Evolutionary conservation across 2,329 filamentous ascomycete species (phyloP).

Genomic region (Rhexocercosporidium sp.): DNA sequence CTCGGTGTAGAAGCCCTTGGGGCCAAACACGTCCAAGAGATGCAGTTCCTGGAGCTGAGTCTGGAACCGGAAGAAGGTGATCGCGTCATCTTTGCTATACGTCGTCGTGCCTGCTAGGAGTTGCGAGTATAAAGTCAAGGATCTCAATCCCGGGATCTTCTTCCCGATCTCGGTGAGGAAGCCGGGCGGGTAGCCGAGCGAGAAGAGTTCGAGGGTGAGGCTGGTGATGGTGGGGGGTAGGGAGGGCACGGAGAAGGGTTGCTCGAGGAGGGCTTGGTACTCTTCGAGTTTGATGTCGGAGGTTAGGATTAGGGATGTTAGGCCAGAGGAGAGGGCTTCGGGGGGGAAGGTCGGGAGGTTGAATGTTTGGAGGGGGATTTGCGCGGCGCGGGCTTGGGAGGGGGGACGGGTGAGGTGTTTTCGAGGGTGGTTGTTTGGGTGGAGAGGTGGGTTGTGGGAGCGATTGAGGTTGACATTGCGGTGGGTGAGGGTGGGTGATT

Average conservation of each 20-base stretch:
- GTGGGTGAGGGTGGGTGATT: background rate
- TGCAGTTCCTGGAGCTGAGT: slow-evolving; percentile 48
- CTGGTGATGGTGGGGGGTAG: slow-evolving; percentile 48
- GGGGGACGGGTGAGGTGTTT: slow-evolving; percentile 25
- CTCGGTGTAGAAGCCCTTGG: slow-evolving; percentile 46
- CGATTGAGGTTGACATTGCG: slow-evolving; percentile 16
- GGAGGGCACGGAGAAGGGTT: slow-evolving; percentile 43
- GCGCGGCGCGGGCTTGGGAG: slow-evolving; percentile 47
- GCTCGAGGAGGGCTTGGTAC: slow-evolving; percentile 47
- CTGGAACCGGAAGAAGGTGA: slow-evolving; percentile 44
- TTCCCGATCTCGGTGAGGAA: slow-evolving; percentile 49
- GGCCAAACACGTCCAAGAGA: slow-evolving; percentile 53
- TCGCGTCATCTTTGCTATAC: slow-evolving; percentile 46
- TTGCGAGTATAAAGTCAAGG: slow-evolving; percentile 51
- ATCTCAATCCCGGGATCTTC: slow-evolving; percentile 48
- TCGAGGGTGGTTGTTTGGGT: slow-evolving; percentile 24
- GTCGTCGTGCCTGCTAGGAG: slow-evolving; percentile 50
- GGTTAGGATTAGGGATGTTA: slow-evolving; percentile 52
- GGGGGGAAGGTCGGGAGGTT: slow-evolving; percentile 51
- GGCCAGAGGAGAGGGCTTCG: slow-evolving; percentile 47
- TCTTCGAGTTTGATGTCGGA: slow-evolving; percentile 53
- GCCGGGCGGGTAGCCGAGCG: slow-evolving; percentile 50
- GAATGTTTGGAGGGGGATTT: slow-evolving; percentile 53
- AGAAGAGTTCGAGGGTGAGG: slow-evolving; percentile 55
- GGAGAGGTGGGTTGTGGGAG: slow-evolving; percentile 29